Conservation (phyloP, 345 rosid species). For the Orychophragmus violaceus region DNA sequence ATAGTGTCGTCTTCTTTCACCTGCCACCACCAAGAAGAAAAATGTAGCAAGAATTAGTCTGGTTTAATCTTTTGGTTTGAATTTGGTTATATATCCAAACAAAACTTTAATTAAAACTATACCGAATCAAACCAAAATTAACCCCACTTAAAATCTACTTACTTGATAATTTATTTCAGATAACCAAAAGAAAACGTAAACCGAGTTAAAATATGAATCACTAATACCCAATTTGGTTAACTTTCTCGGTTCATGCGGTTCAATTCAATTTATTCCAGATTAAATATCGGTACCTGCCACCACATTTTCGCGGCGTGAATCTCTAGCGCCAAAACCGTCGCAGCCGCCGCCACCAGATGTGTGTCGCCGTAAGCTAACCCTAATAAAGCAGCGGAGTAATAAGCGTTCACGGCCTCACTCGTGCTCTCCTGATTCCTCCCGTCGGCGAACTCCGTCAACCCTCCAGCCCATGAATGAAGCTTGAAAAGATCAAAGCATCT, state of each 20-base stretch:
- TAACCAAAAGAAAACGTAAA: not conserved
- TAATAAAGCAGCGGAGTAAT: conserved; percentile 86
- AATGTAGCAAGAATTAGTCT: not conserved
- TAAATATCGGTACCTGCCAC: conserved; percentile 67
- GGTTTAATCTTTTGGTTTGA: not conserved
- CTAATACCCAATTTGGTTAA: not conserved
- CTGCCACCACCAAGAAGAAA: conserved; percentile 56
- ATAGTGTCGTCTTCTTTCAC: conserved; percentile 48
- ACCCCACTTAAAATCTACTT: not conserved
- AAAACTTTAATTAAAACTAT: not conserved
- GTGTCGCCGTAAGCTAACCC: conserved; percentile 93
- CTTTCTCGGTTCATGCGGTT: not conserved
- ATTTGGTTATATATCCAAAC: not conserved
- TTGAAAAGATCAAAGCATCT: conserved; percentile 87
- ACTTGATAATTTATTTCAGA: not conserved
- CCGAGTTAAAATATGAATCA: not conserved
- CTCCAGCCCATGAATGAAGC: conserved; percentile 96
- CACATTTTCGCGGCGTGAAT: conserved; percentile 83
- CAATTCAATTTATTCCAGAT: not conserved
- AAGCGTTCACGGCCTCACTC: conserved; percentile 86
- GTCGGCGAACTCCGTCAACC: conserved; percentile 76
- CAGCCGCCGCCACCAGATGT: conserved; percentile 58
- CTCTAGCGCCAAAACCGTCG: conserved; percentile 66
- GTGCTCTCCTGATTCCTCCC: conserved; percentile 94
- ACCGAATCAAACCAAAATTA: not conserved